A percentile compares a stretch with the other conserved stretches of the same genome.
These are phyloP conservation scores for Mycosphaerella arachidis DNA, from an alignment of 2,329 filamentous ascomycete species.

Conservation along the genomic window DNA sequence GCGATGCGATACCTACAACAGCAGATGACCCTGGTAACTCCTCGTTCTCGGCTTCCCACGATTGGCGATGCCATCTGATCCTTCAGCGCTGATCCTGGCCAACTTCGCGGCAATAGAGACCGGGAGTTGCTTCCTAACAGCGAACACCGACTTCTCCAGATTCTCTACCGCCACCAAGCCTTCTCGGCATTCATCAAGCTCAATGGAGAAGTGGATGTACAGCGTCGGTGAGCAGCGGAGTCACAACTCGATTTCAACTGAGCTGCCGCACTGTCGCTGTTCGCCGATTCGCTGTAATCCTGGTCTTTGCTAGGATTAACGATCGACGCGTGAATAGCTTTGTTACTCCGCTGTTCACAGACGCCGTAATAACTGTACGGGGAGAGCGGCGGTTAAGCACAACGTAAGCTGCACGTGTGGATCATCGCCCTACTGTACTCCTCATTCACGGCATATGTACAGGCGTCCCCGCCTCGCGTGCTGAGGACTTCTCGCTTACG, in stretches of 20 bases:
- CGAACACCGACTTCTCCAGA: background rate
- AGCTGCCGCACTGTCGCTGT: no score
- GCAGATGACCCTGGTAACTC: no score
- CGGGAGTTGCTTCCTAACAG: background rate
- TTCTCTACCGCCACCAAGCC: background rate
- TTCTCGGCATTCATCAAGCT: background rate
- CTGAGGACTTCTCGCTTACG: background rate
- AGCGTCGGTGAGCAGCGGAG: no score
- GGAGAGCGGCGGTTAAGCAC: background rate
- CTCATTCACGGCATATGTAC: background rate
- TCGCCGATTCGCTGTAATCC: no score
- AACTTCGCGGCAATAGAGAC: background rate
- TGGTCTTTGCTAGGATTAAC: no score
- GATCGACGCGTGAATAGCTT: no score
- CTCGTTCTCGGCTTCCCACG: background rate
- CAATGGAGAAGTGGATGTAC: background rate
- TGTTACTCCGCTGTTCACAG: no score
- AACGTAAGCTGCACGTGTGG: constrained; percentile 1
- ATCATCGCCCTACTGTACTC: background rate
- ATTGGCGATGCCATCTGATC: background rate
- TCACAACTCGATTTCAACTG: no score
- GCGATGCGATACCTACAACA: background rate
- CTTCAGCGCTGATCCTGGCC: background rate
- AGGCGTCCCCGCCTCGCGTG: background rate
- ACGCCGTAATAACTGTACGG: background rate